These are phyloP conservation scores for Dendrostoma leiphaemia DNA, from an alignment of 2,329 filamentous ascomycete species.

Conservation along the genomic window DNA sequence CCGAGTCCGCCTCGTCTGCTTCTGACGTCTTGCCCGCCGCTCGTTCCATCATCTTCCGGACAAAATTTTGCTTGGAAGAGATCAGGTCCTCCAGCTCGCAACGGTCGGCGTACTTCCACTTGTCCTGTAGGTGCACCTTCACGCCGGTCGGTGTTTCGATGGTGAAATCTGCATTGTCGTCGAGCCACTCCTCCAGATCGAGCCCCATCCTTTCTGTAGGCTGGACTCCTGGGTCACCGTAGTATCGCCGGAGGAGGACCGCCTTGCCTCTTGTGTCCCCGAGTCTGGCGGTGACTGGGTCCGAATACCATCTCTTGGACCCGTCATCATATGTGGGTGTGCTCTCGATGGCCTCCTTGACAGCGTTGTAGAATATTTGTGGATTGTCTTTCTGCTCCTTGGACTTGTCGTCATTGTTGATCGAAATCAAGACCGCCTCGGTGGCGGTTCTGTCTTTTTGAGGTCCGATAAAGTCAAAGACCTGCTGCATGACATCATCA, in stretches of 20 bases:
- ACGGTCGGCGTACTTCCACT: constrained; percentile 40
- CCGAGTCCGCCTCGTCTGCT: constrained; percentile 21
- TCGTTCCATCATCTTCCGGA: constrained; percentile 34
- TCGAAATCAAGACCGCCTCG: constrained; percentile 65
- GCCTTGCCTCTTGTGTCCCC: constrained; percentile 65
- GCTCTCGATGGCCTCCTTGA: constrained; percentile 54
- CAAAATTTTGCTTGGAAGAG: constrained; percentile 35
- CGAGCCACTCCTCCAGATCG: constrained; percentile 51
- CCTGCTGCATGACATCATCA: constrained; percentile 56
- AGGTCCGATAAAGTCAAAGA: constrained; percentile 57
- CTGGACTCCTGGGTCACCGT: constrained; percentile 39
- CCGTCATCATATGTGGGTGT: constrained; percentile 29
- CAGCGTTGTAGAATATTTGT: constrained; percentile 36
- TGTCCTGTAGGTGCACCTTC: constrained; percentile 43
- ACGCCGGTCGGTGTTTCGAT: constrained; percentile 37
- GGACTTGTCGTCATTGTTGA: constrained; percentile 66
- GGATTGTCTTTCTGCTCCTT: constrained; percentile 52
- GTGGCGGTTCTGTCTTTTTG: constrained; percentile 44
- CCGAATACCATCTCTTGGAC: constrained; percentile 57
- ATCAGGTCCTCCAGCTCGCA: constrained; percentile 37
- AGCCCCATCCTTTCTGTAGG: constrained; percentile 31
- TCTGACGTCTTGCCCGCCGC: constrained; percentile 24
- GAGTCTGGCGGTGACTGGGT: constrained; percentile 52
- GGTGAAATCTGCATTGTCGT: constrained; percentile 62
- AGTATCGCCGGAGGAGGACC: constrained; percentile 62